phyloP scores from a whole-genome alignment of 345 rosid genomes.

The Schrenkiella parvula region DNA sequence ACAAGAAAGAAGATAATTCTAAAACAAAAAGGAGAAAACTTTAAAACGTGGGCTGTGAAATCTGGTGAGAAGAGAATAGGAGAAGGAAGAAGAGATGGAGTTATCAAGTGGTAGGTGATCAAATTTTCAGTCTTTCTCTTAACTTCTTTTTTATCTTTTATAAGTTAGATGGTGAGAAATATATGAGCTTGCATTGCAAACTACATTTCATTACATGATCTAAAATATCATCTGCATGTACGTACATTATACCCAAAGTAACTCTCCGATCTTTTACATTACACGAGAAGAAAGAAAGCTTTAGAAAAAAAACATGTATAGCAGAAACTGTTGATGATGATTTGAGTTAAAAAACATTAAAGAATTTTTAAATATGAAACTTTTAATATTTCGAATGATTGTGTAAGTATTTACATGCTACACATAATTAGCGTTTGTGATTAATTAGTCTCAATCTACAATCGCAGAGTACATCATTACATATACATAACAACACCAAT shows the following conservation, averaged over 20 bases:
- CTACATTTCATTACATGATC: constrained; percentile 18
- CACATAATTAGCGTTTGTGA: too few relatives aligned
- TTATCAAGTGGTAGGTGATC: constrained; percentile 78
- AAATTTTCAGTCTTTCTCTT: constrained; percentile 10
- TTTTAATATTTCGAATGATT: too few relatives aligned
- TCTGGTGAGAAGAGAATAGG: constrained; percentile 30
- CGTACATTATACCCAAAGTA: not conserved
- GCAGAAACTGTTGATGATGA: not conserved
- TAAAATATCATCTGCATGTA: not conserved
- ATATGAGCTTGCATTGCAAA: constrained; percentile 27
- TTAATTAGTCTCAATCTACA: too few relatives aligned
- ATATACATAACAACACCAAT: too few relatives aligned
- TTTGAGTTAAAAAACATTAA: not conserved
- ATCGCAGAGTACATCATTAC: too few relatives aligned
- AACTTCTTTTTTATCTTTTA: not conserved
- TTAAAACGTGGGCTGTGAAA: constrained; percentile 12
- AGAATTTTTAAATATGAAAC: too few relatives aligned
- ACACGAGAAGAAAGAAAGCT: not conserved
- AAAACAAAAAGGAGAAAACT: constrained; percentile 11
- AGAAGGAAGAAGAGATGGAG: constrained; percentile 54
- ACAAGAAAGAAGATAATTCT: not conserved
- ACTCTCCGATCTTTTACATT: not conserved
- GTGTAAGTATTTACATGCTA: too few relatives aligned
- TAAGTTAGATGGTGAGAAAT: not conserved
- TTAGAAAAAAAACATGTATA: not conserved